Evolutionary conservation across 306 rosid genomes (phyloP).

Genomic region (Gillenia trifoliata): DNA sequence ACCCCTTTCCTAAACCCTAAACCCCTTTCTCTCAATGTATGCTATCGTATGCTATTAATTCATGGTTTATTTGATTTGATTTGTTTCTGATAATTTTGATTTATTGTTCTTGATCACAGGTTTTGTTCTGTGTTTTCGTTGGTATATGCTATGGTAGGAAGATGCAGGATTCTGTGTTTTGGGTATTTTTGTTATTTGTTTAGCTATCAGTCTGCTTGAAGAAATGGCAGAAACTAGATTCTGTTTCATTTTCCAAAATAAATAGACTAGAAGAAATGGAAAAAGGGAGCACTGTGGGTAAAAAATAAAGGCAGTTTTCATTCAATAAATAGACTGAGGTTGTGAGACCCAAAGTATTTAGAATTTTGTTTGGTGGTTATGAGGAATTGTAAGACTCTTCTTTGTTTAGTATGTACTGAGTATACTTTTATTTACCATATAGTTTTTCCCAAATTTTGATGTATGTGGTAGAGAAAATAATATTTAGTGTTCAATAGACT

Average conservation of each 20-base stretch:
- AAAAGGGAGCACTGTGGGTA: not conserved
- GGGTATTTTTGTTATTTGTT: not conserved
- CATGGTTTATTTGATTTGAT: too few species aligned
- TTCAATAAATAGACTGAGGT: not conserved
- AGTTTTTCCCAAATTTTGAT: not conserved
- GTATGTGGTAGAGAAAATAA: not conserved
- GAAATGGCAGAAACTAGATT: too few species aligned
- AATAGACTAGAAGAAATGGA: not conserved
- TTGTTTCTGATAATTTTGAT: not conserved
- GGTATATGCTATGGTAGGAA: too few species aligned
- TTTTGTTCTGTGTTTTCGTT: not conserved
- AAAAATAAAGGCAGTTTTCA: too few species aligned
- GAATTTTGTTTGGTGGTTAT: not conserved
- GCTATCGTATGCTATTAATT: not conserved
- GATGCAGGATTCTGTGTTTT: not conserved
- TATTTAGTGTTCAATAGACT: not conserved
- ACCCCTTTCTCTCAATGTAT: not conserved
- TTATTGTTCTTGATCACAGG: not conserved
- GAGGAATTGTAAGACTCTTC: not conserved
- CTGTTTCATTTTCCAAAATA: not conserved
- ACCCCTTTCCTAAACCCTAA: conserved; percentile 13
- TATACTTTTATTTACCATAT: not conserved
- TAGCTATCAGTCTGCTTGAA: not conserved
- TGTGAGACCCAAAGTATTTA: not conserved
- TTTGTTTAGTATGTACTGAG: too few species aligned